Conservation (phyloP, 2,329 filamentous ascomycete species). For the Trichoderma brevicompactum region DNA sequence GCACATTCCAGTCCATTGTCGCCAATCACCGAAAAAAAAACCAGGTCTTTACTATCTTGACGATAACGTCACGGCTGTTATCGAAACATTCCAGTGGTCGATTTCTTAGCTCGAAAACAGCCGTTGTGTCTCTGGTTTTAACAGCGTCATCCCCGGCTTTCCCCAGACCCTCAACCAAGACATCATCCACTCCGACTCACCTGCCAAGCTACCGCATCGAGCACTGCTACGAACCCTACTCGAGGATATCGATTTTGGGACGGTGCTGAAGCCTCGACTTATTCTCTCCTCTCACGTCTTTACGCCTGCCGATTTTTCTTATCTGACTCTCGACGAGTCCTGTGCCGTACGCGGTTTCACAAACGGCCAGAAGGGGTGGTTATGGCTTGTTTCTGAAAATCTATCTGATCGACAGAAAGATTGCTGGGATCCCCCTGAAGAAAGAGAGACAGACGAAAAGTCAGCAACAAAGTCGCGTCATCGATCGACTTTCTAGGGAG, state of each 20-base stretch:
- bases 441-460: background rate
- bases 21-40: background rate
- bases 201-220: slow-evolving; percentile 3
- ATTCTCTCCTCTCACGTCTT: background rate
- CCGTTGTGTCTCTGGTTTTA: slow-evolving; percentile 19
- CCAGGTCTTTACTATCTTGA: background rate
- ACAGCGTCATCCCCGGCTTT: background rate
- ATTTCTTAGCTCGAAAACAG: background rate
- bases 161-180: slow-evolving; percentile 11
- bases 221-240: background rate
- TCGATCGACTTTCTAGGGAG: background rate
- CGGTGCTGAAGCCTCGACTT: background rate
- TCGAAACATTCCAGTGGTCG: slow-evolving; percentile 27
- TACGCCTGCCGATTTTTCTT: background rate
- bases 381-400: slow-evolving; percentile 18
- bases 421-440: background rate
- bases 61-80: slow-evolving; percentile 8
- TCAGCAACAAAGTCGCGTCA: slow-evolving; percentile 9
- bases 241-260: background rate
- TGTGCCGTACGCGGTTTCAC: slow-evolving; percentile 10
- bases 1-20: slow-evolving; percentile 29
- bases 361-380: background rate
- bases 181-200: slow-evolving; percentile 9
- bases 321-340: background rate
- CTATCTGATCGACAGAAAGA: background rate